These are phyloP conservation scores for Aureobasidium melanogenum DNA, from an alignment of 2,329 filamentous ascomycete genomes.

Conservation along the genomic window DNA sequence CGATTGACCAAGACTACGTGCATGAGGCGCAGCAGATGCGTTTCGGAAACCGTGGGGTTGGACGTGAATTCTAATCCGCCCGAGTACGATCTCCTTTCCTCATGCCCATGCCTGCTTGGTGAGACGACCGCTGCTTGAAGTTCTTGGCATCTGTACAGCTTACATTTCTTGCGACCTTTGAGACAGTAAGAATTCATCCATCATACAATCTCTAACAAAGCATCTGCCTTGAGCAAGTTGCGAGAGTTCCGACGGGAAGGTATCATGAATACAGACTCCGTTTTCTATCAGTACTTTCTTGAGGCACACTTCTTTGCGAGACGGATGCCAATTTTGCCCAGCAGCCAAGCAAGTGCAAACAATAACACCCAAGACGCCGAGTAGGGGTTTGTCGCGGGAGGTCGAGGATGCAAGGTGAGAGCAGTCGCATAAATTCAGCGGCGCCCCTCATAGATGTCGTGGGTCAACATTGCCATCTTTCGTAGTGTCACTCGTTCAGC, in stretches of 20 bases:
- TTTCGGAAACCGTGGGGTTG: slow-evolving; percentile 1
- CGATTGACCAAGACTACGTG: not conserved
- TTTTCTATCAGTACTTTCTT: not conserved
- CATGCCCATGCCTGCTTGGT: not conserved
- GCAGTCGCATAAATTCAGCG: slow-evolving; percentile 5
- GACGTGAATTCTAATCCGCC: not conserved
- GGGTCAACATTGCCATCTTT: not conserved
- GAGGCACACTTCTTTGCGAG: not conserved
- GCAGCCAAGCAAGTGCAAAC: slow-evolving; percentile 4
- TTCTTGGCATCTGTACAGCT: not conserved
- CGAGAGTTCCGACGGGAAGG: too few relatives aligned
- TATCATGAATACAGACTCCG: not conserved
- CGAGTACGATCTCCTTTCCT: not conserved
- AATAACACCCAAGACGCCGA: slow-evolving; percentile 1
- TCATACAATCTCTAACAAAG: not conserved
- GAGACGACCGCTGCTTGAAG: not conserved
- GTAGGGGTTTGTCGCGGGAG: not conserved
- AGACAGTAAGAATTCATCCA: not conserved
- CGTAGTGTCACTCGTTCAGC: slow-evolving; percentile 2
- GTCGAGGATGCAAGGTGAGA: not conserved
- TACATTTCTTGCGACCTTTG: not conserved
- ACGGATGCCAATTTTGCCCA: slow-evolving; percentile 2
- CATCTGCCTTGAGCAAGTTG: not conserved
- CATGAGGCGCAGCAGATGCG: slow-evolving; percentile 3
- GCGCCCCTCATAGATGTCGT: not conserved